These are phyloP conservation scores for Oryza rufipogon DNA, from an alignment of 176 grass and related monocot genomes.

Conservation along the genomic window DNA sequence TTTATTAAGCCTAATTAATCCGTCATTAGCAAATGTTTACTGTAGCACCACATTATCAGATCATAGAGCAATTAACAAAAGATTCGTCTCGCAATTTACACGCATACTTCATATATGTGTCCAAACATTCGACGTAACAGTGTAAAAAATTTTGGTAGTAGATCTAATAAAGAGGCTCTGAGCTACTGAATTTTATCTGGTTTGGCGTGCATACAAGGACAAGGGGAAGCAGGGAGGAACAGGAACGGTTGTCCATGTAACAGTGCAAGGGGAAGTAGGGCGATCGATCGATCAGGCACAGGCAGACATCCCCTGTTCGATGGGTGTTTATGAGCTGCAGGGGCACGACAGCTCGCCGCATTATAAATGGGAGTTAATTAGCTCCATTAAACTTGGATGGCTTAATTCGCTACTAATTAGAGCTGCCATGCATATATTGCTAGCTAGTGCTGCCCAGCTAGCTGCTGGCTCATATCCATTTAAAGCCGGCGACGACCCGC, in stretches of 20 bases:
- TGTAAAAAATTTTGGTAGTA: too few relatives aligned
- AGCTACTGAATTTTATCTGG: neutral
- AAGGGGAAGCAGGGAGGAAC: neutral
- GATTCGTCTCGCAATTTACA: too few relatives aligned
- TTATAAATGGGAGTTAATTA: neutral
- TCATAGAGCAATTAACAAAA: too few relatives aligned
- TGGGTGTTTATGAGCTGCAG: conserved; percentile 4
- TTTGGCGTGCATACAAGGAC: neutral
- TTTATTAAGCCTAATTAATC: too few relatives aligned
- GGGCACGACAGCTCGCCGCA: neutral
- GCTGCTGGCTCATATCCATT: neutral
- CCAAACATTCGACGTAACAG: too few relatives aligned
- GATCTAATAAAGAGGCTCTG: too few relatives aligned
- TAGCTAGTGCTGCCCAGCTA: neutral
- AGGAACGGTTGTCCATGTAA: neutral
- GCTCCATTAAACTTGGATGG: conserved; percentile 1
- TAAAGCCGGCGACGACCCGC: neutral
- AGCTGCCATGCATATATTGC: neutral
- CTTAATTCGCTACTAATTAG: neutral
- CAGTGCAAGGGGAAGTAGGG: neutral
- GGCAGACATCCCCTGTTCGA: neutral
- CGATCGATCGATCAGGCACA: neutral
- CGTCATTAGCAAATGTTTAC: too few relatives aligned
- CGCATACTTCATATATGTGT: too few relatives aligned
- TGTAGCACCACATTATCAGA: too few relatives aligned